Base-by-base conservation (phyloP, 2,329 filamentous ascomycete genomes). In the Botrytis tulipae region DNA sequence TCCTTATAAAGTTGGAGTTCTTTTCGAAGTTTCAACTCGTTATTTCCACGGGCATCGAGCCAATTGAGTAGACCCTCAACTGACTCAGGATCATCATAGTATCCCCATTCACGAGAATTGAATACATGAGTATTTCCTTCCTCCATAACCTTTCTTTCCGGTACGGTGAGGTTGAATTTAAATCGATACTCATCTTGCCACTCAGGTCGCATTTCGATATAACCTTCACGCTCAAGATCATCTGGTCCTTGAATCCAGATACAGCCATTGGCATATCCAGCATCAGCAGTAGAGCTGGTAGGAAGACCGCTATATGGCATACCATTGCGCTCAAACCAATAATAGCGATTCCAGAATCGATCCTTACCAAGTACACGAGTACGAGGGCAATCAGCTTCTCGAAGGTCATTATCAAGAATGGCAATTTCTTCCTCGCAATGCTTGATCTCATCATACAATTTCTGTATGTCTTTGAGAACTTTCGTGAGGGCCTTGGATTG, bases 251-350 rank as follows among this genome's bases (percentile, higher is more conserved):
- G 96, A 22, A 99, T 91, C 96, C 96, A 99, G 73, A 99, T 88
- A 74, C 95, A 93, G 14, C 94, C 96, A 81, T 98, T 99, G 59
- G 95, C 95, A 80, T 98, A 99, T 14, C 89, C 91, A 35, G 95
- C 94, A 63, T 90, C 87, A 1, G 94, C 92, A 1, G 95, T 98
- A 25, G 95, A 98, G 82, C 94, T 97, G 76, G 88, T 89, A 0
- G 95, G 95, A 72, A 98, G 86, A 7, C 96, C 96, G 46, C 88
- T 94, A 79, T 95, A 97, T 0, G 96, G 96, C 95, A 98, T 98
- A 37, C 95, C 96, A 80, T 98, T 99, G 76, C 95, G 92, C 83
- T 99, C 96, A 82, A 98, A 98, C 95, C 96, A 99, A 86, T 97
- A 98, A 83, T 98, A 99, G 71, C 95, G 90, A 83, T 99, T 98